phyloP scores from a whole-genome alignment of 441 rosid genomes.

The Adansonia gregorii region DNA sequence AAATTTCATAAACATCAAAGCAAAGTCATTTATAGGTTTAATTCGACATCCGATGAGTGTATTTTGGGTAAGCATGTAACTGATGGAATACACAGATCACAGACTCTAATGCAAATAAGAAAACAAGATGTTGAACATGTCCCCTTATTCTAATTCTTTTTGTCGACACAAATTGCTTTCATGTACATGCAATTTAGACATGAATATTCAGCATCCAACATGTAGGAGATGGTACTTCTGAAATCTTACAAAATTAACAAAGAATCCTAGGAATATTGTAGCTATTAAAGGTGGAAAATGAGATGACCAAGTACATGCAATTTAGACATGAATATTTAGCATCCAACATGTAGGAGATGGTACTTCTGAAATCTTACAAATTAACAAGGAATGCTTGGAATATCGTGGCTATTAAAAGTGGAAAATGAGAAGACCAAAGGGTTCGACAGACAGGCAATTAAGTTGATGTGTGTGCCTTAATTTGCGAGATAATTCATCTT shows the following conservation, averaged over 20 bases:
- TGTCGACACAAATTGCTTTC: too few species aligned
- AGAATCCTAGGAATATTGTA: conserved; percentile 3
- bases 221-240: neutral
- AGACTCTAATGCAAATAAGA: conserved; percentile 1
- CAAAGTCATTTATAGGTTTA: neutral
- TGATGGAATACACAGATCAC: neutral
- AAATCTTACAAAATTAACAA: neutral
- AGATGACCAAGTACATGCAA: conserved; percentile 12
- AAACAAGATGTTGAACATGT: conserved; percentile 9
- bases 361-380: neutral
- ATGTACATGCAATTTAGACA: conserved; percentile 4
- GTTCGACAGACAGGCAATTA: neutral
- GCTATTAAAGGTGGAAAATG: neutral
- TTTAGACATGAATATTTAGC: conserved; percentile 4
- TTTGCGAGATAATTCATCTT: conserved; percentile 5
- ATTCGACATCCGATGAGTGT: neutral
- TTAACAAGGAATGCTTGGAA: neutral
- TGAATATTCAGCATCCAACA: neutral
- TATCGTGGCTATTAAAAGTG: neutral
- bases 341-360: neutral
- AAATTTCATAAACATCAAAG: neutral
- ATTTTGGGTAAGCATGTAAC: neutral
- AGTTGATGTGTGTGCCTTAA: neutral
- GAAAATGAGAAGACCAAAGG: neutral
- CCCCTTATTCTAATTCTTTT: neutral